phyloP scores from a whole-genome alignment of 768 basidiomycete species.

The Tephrocybe rancida region DNA sequence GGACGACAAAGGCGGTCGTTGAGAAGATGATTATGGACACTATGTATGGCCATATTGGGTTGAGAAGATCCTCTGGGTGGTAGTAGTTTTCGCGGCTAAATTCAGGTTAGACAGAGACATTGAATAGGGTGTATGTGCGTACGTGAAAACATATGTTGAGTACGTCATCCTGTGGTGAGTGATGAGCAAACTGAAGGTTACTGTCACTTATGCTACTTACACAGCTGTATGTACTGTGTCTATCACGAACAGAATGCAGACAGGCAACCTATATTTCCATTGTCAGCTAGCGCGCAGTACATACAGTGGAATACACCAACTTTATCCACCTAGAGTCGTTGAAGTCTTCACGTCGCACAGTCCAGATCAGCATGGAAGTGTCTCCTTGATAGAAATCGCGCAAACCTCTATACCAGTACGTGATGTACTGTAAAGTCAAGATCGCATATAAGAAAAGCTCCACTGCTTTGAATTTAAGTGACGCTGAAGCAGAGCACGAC shows the following conservation, averaged over 20 bases:
- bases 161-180: not conserved
- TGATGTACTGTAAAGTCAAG: not conserved
- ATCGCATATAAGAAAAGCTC: not conserved
- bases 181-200: not conserved
- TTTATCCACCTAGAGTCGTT: conserved; percentile 2
- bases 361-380: not conserved
- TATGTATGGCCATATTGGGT: not conserved
- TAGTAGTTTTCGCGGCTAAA: not conserved
- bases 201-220: not conserved
- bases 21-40: not conserved
- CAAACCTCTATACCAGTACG: not conserved
- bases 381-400: no score
- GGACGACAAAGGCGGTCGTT: not conserved
- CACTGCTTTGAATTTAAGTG: not conserved
- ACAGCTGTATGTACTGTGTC: not conserved
- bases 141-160: not conserved
- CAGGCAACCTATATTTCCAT: not conserved
- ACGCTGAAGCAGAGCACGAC: not conserved
- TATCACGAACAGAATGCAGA: not conserved
- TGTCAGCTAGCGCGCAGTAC: not conserved
- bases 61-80: not conserved
- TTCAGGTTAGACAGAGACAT: not conserved
- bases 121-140: not conserved
- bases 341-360: not conserved
- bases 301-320: not conserved